Percentiles rank a stretch among this genome's conserved stretches.
phyloP scores from a whole-genome alignment of 2,329 filamentous ascomycete genomes.

The Daldinia eschscholtzii region DNA sequence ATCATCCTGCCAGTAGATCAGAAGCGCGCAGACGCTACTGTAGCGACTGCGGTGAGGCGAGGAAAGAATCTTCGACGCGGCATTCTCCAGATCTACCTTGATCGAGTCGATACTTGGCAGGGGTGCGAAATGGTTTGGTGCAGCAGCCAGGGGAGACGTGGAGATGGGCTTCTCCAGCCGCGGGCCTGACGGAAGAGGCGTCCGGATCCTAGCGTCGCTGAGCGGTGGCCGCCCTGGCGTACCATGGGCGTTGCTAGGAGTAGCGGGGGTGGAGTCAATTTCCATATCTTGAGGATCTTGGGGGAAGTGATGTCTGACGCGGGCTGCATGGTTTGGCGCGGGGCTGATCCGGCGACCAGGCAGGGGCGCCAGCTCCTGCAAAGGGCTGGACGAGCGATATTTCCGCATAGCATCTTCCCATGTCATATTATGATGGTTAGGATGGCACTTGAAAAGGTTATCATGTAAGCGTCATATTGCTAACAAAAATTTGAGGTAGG shows the following conservation, averaged over 20 bases:
- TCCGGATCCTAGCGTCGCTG: slow-evolving; percentile 65
- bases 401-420: slow-evolving; percentile 70
- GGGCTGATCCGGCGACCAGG: slow-evolving; percentile 63
- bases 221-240: slow-evolving; percentile 55
- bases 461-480: slow-evolving; percentile 45
- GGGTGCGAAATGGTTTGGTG: slow-evolving; percentile 45
- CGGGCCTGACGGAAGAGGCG: slow-evolving; percentile 68
- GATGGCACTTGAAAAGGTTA: slow-evolving; percentile 63
- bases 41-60: slow-evolving; percentile 67
- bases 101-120: slow-evolving; percentile 65
- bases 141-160: slow-evolving; percentile 48
- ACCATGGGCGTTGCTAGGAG: slow-evolving; percentile 45
- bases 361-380: slow-evolving; percentile 63
- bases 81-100: slow-evolving; percentile 66
- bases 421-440: slow-evolving; percentile 70
- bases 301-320: slow-evolving; percentile 56
- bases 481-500: slow-evolving; percentile 12
- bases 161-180: slow-evolving; percentile 65
- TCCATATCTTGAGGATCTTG: slow-evolving; percentile 69
- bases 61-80: slow-evolving; percentile 63
- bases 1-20: slow-evolving; percentile 70
- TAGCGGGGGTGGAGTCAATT: slow-evolving; percentile 59
- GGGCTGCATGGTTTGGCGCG: slow-evolving; percentile 52
- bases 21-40: slow-evolving; percentile 63
- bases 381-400: slow-evolving; percentile 66